Conservation (phyloP, 331 rosid genomes). For the Rhamnella rubrinervis region DNA sequence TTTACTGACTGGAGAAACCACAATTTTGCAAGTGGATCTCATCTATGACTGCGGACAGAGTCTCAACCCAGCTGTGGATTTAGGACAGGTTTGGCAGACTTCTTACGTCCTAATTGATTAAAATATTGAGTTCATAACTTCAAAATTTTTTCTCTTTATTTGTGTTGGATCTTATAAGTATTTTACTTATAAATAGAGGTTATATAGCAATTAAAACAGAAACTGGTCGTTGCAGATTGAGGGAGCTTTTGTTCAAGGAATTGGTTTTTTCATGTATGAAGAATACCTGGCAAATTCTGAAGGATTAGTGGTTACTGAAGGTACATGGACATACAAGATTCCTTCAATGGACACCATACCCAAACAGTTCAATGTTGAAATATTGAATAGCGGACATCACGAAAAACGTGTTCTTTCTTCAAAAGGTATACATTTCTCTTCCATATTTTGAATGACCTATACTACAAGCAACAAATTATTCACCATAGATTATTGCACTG, state of each 20-base stretch:
- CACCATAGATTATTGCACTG: neutral
- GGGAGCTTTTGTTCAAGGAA: conserved; percentile 92
- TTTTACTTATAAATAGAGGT: too few relatives aligned
- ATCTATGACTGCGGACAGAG: conserved; percentile 92
- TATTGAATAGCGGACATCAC: conserved; percentile 76
- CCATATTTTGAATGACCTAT: too few relatives aligned
- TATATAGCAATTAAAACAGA: neutral
- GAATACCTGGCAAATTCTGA: conserved; percentile 60
- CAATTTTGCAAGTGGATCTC: conserved; percentile 67
- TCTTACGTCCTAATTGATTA: neutral
- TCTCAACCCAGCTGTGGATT: conserved; percentile 96
- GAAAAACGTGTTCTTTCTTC: conserved; percentile 80
- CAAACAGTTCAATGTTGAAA: conserved; percentile 76
- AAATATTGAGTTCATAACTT: neutral
- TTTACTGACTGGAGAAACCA: conserved; percentile 82
- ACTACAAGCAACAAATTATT: too few relatives aligned
- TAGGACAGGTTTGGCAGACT: conserved; percentile 74
- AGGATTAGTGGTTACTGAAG: conserved; percentile 61
- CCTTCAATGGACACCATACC: conserved; percentile 89
- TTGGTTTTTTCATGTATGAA: conserved; percentile 92
- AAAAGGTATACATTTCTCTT: conserved; percentile 48
- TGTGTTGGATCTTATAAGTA: neutral
- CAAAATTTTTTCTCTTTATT: neutral
- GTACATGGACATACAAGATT: conserved; percentile 90
- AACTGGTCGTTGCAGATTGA: conserved; percentile 64